Evolutionary conservation across 768 basidiomycete genomes (phyloP), one percentile per base, ranked within the genome.

Genomic region (Hygrophoropsis aurantiaca): DNA sequence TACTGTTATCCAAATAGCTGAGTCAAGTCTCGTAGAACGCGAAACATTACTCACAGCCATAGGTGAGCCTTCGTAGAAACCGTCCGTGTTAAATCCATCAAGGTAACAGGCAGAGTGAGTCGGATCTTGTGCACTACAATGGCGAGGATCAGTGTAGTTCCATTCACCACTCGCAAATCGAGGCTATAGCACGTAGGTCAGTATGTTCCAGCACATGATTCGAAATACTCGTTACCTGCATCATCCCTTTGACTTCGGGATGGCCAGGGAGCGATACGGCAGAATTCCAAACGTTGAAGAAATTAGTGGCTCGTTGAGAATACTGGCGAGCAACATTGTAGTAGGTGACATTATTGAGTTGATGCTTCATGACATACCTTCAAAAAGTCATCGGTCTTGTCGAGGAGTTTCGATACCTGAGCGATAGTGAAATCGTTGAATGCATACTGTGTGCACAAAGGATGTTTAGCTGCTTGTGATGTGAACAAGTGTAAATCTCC

Each of bases 41-140:
- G 6, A 30, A 6, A 30, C 27, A 13, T n/a, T n/a, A 58, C 76
- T 59, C 61, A 82, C 82, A 30, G 79, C 73, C 35, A 83, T 74
- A 0, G 82, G 82, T 4, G 80, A 80, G 25, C 74, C 70, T 67
- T 85, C 83, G 55, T 85, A 85, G 59, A 84, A 85, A 1, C 83
- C 82, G 58, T 85, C 82, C 9, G 71, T 60, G 25, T 77, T 76
- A 11, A 64, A 70, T 10, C 77, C 73, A 51, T 82, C 75, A 48
- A 85, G 59, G 66, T 80, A 84, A 53, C 83, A 85, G 0, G 80
- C 81, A 1, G 82, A 72, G 20, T 72, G 65, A 3, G 62, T 62
- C 0, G 82, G 83, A 53, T 84, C 82, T 47, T 85, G 75, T 34
- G 80, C 70, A 54, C 81, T 83, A 56, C 83, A 85, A 56, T 84